Conservation (phyloP, 345 rosid species). For the Sisymbrium altissimum region DNA sequence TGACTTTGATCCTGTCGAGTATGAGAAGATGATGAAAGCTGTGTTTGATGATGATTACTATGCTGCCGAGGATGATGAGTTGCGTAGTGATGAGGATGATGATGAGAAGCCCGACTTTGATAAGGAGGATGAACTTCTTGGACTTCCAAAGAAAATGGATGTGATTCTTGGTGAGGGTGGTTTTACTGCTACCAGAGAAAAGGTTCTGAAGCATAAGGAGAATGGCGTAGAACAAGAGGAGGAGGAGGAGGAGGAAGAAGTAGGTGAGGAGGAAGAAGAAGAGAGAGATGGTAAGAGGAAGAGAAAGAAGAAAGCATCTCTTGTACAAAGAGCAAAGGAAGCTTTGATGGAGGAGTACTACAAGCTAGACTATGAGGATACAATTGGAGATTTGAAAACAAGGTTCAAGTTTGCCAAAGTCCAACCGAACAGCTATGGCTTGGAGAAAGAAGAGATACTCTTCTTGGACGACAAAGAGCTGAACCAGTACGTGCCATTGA, state of each 20-base stretch:
- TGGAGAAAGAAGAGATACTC: conserved; percentile 60
- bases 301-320: conserved; percentile 63
- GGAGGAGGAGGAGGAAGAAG: conserved; percentile 21
- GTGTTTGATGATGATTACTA: conserved; percentile 66
- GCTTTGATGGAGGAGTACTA: conserved; percentile 86
- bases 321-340: conserved; percentile 61
- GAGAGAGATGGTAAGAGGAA: conserved; percentile 47
- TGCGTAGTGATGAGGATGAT: conserved; percentile 45
- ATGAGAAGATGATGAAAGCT: conserved; percentile 75
- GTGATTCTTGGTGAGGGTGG: conserved; percentile 50
- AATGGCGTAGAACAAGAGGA: conserved; percentile 24
- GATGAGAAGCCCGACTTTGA: conserved; percentile 75
- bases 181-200: conserved; percentile 62
- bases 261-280: conserved; percentile 24
- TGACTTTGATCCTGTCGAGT: conserved; percentile 78
- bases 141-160: conserved; percentile 76
- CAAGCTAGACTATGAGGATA: conserved; percentile 88
- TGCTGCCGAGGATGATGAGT: conserved; percentile 51
- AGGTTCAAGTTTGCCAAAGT: conserved; percentile 85
- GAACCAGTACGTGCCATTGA: conserved; percentile 82
- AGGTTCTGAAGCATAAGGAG: conserved; percentile 41
- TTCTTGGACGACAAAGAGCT: conserved; percentile 62
- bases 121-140: conserved; percentile 81
- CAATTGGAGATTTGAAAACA: conserved; percentile 79
- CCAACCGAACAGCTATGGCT: conserved; percentile 57